phyloP scores from a whole-genome alignment of 495 filamentous ascomycete genomes.

The Trichoderma orchidacearum region DNA sequence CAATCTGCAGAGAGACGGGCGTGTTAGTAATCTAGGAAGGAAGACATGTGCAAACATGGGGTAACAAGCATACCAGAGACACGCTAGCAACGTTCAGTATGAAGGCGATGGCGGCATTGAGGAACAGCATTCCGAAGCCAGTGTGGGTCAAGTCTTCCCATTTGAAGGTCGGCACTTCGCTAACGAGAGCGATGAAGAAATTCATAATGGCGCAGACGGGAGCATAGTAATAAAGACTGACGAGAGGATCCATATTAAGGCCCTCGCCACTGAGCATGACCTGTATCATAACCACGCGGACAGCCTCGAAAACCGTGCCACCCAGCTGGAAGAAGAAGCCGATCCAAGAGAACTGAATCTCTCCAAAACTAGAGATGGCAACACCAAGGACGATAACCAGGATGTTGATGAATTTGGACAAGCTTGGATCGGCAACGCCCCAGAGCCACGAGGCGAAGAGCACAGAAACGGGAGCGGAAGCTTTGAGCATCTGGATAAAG shows the following conservation, averaged over 20 bases:
- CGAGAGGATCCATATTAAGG: slow-evolving; percentile 68
- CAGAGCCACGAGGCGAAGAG: slow-evolving; percentile 53
- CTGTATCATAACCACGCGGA: slow-evolving; percentile 68
- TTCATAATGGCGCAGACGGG: slow-evolving; percentile 70
- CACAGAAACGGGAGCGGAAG: slow-evolving; percentile 54
- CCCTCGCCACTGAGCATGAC: slow-evolving; percentile 52
- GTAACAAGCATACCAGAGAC: slow-evolving; percentile 45
- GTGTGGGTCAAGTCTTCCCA: slow-evolving; percentile 39
- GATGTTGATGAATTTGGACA: slow-evolving; percentile 51
- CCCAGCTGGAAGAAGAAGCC: slow-evolving; percentile 60
- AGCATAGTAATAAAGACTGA: slow-evolving; percentile 76
- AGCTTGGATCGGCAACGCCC: slow-evolving; percentile 44
- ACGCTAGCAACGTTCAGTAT: slow-evolving; percentile 65
- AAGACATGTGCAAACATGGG: neutral
- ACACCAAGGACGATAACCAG: slow-evolving; percentile 63
- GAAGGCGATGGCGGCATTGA: slow-evolving; percentile 64
- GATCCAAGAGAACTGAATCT: slow-evolving; percentile 55
- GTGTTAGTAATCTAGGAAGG: neutral
- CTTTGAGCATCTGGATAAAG: slow-evolving; percentile 80
- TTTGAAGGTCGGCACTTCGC: slow-evolving; percentile 42
- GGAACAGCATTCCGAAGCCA: slow-evolving; percentile 42
- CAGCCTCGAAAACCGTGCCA: slow-evolving; percentile 60
- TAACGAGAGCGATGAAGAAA: slow-evolving; percentile 43
- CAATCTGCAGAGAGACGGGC: slow-evolving; percentile 36
- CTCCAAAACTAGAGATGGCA: slow-evolving; percentile 57